Conservation (phyloP, 257 asterid species). For the Nicotiana tomentosiformis region DNA sequence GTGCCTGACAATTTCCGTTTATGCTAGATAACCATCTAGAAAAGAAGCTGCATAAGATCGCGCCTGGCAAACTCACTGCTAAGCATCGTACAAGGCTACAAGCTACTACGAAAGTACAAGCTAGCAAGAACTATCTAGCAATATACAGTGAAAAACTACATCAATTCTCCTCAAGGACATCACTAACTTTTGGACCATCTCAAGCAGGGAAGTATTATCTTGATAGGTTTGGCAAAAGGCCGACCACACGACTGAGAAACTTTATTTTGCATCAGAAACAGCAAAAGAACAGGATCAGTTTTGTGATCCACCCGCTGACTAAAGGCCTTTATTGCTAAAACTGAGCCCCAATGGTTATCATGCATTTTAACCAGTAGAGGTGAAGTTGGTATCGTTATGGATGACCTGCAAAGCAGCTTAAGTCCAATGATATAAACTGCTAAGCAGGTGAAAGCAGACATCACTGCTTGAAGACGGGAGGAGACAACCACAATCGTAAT, state of each 20-base stretch:
- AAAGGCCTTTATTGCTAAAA: background rate
- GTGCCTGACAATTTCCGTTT: background rate
- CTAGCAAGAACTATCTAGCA: background rate
- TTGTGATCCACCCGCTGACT: background rate
- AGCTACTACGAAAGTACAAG: background rate
- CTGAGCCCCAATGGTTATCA: background rate
- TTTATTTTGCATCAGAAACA: background rate
- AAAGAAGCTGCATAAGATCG: background rate
- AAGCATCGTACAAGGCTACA: background rate
- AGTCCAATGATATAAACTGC: background rate
- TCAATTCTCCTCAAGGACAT: background rate
- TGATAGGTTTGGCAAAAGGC: background rate
- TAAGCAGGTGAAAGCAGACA: background rate
- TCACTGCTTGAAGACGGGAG: background rate
- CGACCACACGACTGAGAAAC: background rate
- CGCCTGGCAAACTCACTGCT: background rate
- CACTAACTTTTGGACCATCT: conserved; percentile 3
- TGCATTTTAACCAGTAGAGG: background rate
- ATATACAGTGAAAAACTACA: background rate
- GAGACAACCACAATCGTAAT: background rate
- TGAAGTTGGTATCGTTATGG: background rate
- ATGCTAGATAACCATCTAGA: background rate
- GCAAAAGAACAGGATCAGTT: background rate
- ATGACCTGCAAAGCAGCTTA: background rate
- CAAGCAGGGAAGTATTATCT: background rate